Evolutionary conservation across 2,329 filamentous ascomycete genomes (phyloP), one percentile per base, ranked within the genome.

Genomic region (Chalara sp.): DNA sequence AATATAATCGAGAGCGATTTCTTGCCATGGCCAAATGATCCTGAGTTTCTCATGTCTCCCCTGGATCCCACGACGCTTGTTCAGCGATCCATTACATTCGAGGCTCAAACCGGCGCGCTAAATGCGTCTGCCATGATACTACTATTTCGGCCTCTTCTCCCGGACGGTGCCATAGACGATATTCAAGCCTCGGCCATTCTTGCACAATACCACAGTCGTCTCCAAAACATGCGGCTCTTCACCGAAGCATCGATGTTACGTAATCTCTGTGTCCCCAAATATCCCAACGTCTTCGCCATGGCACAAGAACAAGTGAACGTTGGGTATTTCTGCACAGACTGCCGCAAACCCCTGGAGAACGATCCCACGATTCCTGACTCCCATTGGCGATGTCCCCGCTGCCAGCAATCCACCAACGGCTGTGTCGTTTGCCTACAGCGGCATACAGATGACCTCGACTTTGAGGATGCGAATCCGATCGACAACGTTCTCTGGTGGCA

Each of bases 81-180:
- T 6, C 67, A 71, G 10, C 73, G 78, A 5, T 74, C 78, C 0
- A 68, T 85, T 1, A 68, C 72, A 5, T 83, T 80, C 51, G 81
- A 84, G 59, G 71, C 72, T 5, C 72, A 70, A 44, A 75, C 73
- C 1, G 82, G 79, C 0, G 74, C 78, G 1, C 68, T 84, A 29
- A 79, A 80, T 54, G 79, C 81, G 0, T 76, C 81, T 0, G 77
- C 79, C 31, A 83, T 85, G 57, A 64, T 84, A 5, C 72, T 85
- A 3, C 71, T 84, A 0, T 69, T 85, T 0, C 73, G 74, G 39
- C 80, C 80, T 0, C 71, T 84, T 0, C 68, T 84, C 1, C 76
- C 80, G 0, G 68, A 74, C 1, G 68, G 69, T 6, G 68, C 81
- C 13, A 78, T 85, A 35, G 79, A 83, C 57, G 59, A 68, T 8